phyloP scores from a whole-genome alignment of 2,329 filamentous ascomycete genomes.

The Tothia fuscella region DNA sequence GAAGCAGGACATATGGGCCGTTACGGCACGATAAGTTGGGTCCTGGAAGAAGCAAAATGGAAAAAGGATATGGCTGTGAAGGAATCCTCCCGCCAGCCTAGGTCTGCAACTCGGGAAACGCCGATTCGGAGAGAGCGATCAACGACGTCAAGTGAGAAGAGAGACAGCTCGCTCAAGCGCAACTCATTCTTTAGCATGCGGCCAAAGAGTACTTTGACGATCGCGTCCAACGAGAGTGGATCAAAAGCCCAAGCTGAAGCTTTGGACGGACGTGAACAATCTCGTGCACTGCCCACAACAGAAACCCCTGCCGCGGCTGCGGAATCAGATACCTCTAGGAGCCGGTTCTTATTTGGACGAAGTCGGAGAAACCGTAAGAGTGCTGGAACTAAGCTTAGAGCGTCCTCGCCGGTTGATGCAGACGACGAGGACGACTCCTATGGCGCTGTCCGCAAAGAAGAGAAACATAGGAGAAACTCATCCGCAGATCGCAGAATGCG shows the following conservation, averaged over 20 bases:
- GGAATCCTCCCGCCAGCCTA: neutral
- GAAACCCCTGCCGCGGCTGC: neutral
- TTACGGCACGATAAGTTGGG: too few species aligned
- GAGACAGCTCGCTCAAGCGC: neutral
- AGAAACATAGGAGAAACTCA: neutral
- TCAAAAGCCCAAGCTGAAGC: neutral
- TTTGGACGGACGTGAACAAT: neutral
- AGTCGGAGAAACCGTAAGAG: neutral
- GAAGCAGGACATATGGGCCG: too few species aligned
- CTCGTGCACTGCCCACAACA: neutral
- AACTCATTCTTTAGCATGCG: conserved; percentile 7
- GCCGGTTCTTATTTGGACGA: conserved; percentile 5
- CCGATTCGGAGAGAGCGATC: neutral
- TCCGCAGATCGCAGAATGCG: neutral
- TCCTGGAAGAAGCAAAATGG: too few species aligned
- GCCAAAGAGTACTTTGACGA: conserved; percentile 7
- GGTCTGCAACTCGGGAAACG: neutral
- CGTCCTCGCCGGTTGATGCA: neutral
- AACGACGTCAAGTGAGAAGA: neutral
- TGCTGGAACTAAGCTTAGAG: conserved; percentile 3
- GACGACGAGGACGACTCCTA: conserved; percentile 1
- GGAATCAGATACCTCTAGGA: conserved; percentile 3
- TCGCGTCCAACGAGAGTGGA: neutral
- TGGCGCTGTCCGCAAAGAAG: neutral
- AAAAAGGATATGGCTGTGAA: neutral